These are phyloP conservation scores for Arbutus unedo DNA, from an alignment of 148 eudicot species.

Conservation along the genomic window DNA sequence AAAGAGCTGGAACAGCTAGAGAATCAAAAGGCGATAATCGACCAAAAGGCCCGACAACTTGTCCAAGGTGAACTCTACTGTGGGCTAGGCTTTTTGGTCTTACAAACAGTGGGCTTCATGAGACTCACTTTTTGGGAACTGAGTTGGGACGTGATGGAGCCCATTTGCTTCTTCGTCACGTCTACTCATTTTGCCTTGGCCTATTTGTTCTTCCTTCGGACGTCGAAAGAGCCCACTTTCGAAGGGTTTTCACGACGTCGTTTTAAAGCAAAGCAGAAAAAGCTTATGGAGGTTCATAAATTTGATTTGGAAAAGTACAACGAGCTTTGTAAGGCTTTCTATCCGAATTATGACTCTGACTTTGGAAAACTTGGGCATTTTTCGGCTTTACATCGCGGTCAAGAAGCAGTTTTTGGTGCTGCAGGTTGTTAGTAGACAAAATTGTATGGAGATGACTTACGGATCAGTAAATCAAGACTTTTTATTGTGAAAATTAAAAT, in stretches of 20 bases:
- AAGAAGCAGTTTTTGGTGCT: conserved; percentile 5
- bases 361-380: not conserved
- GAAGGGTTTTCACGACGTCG: conserved; percentile 49
- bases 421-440: not conserved
- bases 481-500: not conserved
- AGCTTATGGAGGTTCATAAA: conserved; percentile 40
- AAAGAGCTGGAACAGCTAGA: conserved; percentile 45
- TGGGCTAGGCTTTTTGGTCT: conserved; percentile 53
- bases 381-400: not conserved
- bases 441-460: not conserved
- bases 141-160: conserved; percentile 84
- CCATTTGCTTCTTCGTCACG: conserved; percentile 65
- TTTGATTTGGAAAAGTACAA: conserved; percentile 49
- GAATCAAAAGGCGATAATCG: conserved; percentile 42
- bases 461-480: not conserved
- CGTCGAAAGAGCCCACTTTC: conserved; percentile 69
- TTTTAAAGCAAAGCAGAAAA: conserved; percentile 46
- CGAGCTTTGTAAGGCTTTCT: conserved; percentile 37
- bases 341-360: conserved; percentile 18
- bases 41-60: conserved; percentile 36
- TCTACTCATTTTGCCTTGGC: conserved; percentile 52
- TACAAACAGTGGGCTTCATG: conserved; percentile 63
- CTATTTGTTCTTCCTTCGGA: conserved; percentile 54
- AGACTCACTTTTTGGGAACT: conserved; percentile 83
- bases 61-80: conserved; percentile 48